phyloP scores from a whole-genome alignment of 2,329 filamentous ascomycete species.

The Diaporthe australafricana region DNA sequence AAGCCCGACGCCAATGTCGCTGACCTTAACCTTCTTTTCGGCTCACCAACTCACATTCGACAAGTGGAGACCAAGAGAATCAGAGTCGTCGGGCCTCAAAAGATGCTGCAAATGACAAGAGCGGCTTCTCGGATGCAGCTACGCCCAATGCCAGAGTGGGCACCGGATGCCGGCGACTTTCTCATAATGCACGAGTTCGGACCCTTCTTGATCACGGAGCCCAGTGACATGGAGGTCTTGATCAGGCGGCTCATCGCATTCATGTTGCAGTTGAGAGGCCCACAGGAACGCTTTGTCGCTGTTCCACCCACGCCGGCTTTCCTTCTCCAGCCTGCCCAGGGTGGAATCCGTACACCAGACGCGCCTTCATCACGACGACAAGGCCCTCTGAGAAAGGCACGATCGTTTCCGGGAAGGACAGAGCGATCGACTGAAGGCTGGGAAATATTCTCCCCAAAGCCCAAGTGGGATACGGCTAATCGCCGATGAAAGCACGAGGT shows the following conservation, averaged over 20 bases:
- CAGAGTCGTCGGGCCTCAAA: background rate
- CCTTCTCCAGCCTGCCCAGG: background rate
- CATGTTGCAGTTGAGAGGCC: background rate
- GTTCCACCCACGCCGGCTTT: background rate
- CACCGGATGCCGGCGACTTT: background rate
- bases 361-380: background rate
- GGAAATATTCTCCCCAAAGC: background rate
- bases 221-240: background rate
- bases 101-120: background rate
- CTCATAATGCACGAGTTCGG: constrained; percentile 4
- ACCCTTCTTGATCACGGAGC: background rate
- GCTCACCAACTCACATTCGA: background rate
- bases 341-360: accelerated
- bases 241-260: background rate
- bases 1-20: no score
- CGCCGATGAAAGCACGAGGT: no score
- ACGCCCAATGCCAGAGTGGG: background rate
- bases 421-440: background rate
- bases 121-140: background rate
- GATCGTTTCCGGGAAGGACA: background rate
- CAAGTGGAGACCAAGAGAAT: background rate
- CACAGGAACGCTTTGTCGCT: background rate
- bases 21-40: background rate
- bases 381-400: background rate
- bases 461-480: background rate